Percentiles rank a stretch among this genome's conserved stretches.
These are phyloP conservation scores for Galeopsis tetrahit DNA, from an alignment of 257 asterid genomes.

Conservation along the genomic window DNA sequence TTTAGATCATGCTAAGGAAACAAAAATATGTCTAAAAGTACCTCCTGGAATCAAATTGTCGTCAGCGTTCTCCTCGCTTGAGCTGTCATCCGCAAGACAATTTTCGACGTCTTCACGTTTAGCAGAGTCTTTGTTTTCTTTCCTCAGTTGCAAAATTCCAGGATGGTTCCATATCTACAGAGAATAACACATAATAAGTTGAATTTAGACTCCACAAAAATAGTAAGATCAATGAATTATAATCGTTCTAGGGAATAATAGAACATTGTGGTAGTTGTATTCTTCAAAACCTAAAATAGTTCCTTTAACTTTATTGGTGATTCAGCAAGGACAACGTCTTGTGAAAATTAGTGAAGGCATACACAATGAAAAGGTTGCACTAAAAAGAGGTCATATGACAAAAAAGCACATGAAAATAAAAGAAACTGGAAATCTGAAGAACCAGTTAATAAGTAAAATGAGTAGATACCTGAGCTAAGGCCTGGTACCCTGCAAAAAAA, in stretches of 20 bases:
- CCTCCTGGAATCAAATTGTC: conserved; percentile 82
- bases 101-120: conserved; percentile 77
- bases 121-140: conserved; percentile 67
- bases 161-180: conserved; percentile 99
- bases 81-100: conserved; percentile 75
- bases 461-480: conserved; percentile 87
- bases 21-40: conserved; percentile 35
- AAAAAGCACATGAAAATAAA: conserved; percentile 22
- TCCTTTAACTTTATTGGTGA: background rate
- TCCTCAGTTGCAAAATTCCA: conserved; percentile 87
- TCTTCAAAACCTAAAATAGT: background rate
- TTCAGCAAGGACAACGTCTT: background rate
- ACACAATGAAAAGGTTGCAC: conserved; percentile 4
- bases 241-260: conserved; percentile 12
- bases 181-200: conserved; percentile 22
- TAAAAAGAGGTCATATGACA: background rate
- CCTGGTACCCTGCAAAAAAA: conserved; percentile 94
- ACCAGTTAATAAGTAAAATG: conserved; percentile 21
- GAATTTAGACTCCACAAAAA: conserved; percentile 14
- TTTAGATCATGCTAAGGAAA: conserved; percentile 23
- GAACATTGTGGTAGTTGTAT: conserved; percentile 4
- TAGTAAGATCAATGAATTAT: background rate
- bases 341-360: background rate
- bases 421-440: conserved; percentile 18
- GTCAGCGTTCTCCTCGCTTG: conserved; percentile 84